A percentile compares a stretch with the other conserved stretches of the same genome.
These are phyloP conservation scores for Diphasiastrum complanatum DNA, from an alignment of 83 land plant species.

Conservation along the genomic window DNA sequence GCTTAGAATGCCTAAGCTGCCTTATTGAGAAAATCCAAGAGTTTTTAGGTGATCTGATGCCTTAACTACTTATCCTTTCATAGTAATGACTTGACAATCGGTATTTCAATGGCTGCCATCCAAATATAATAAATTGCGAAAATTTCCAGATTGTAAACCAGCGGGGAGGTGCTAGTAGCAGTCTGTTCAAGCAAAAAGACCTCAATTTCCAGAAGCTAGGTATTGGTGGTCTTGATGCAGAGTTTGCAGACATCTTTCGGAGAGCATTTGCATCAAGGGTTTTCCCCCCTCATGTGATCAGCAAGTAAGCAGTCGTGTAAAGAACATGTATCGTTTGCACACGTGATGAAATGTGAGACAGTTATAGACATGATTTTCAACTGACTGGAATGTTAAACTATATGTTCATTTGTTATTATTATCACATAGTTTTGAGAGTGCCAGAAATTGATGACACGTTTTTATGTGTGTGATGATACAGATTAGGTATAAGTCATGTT, in stretches of 20 bases:
- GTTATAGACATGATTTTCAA: too few species aligned
- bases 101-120: neutral
- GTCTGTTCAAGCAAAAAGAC: slow-evolving; percentile 80
- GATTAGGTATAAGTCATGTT: slow-evolving; percentile 91
- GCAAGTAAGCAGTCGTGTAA: slow-evolving; percentile 49
- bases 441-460: neutral
- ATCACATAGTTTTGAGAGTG: neutral
- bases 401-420: neutral
- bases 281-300: slow-evolving; percentile 86
- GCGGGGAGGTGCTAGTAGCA: slow-evolving; percentile 75
- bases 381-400: neutral
- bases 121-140: neutral
- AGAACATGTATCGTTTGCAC: too few species aligned
- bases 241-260: slow-evolving; percentile 95
- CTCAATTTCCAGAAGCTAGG: slow-evolving; percentile 86
- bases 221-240: slow-evolving; percentile 85
- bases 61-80: neutral
- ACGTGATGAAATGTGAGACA: too few species aligned
- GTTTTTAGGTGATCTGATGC: neutral
- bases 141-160: slow-evolving; percentile 73
- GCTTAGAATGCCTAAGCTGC: neutral
- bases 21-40: neutral
- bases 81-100: neutral
- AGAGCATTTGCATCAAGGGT: slow-evolving; percentile 99
- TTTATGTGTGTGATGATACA: slow-evolving; percentile 21